A percentile compares a stretch with the other conserved stretches of the same genome.
Conservation (phyloP, 768 basidiomycete species). For the Leucosporidium yakuticum region DNA sequence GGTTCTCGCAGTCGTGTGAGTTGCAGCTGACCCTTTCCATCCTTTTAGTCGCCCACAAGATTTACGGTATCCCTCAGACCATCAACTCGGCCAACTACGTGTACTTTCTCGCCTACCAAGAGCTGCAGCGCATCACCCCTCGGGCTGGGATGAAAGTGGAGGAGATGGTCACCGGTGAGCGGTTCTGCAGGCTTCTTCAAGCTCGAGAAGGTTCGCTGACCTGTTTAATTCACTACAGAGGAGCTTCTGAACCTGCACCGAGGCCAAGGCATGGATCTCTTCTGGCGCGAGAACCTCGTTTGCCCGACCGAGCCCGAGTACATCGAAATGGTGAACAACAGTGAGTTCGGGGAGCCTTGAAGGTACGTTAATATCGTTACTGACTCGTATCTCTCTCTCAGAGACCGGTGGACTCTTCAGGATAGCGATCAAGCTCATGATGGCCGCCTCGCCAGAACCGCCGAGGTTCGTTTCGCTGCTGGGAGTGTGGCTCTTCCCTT, state of each 20-base stretch:
- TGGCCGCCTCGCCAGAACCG: slow-evolving; percentile 53
- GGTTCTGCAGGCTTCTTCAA: not conserved
- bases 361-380: not conserved
- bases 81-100: slow-evolving; percentile 97
- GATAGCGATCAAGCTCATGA: slow-evolving; percentile 91
- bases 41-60: slow-evolving; percentile 74
- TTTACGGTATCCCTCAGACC: slow-evolving; percentile 92
- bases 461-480: slow-evolving; percentile 41
- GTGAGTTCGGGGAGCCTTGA: too few relatives aligned
- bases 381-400: slow-evolving; percentile 41
- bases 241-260: slow-evolving; percentile 83
- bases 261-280: slow-evolving; percentile 87
- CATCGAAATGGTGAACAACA: slow-evolving; percentile 91
- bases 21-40: not conserved
- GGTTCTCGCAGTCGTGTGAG: not conserved
- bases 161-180: slow-evolving; percentile 65
- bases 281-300: slow-evolving; percentile 84
- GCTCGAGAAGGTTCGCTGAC: slow-evolving; percentile 31
- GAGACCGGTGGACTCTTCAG: slow-evolving; percentile 92
- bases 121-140: slow-evolving; percentile 48
- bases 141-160: slow-evolving; percentile 48
- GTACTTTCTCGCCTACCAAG: slow-evolving; percentile 87
- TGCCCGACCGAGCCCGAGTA: slow-evolving; percentile 96
- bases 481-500: too few relatives aligned
- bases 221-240: slow-evolving; percentile 41